These are phyloP conservation scores for Xanthoparmelia taractica DNA, from an alignment of 495 filamentous ascomycete genomes.

Conservation along the genomic window DNA sequence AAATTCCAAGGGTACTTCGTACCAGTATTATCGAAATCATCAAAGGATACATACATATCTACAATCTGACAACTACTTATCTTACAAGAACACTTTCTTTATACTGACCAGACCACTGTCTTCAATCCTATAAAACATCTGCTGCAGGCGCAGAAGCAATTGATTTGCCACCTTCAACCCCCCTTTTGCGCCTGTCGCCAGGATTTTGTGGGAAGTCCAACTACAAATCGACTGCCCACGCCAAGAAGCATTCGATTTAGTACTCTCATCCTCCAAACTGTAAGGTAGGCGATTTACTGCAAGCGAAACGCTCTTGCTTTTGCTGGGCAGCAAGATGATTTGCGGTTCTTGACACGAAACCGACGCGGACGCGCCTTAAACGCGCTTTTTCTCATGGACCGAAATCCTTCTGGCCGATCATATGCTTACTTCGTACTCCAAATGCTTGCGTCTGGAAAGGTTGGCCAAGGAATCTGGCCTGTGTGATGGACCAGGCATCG, in stretches of 20 bases:
- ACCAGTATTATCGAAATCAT: too few species aligned
- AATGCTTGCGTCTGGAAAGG: too few species aligned
- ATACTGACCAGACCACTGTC: too few species aligned
- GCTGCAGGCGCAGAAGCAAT: neutral
- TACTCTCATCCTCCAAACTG: neutral
- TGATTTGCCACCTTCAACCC: neutral
- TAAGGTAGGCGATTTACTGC: neutral
- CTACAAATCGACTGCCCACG: neutral
- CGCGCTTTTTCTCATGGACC: slow-evolving; percentile 9
- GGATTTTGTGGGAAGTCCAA: neutral
- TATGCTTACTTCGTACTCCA: too few species aligned
- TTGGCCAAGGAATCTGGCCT: too few species aligned
- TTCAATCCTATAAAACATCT: neutral
- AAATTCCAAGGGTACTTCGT: too few species aligned
- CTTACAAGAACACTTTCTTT: too few species aligned
- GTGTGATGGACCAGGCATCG: neutral
- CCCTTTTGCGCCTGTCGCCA: neutral
- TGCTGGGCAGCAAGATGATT: neutral
- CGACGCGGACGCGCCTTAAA: neutral
- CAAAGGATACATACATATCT: too few species aligned
- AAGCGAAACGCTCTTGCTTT: neutral
- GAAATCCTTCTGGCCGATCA: neutral
- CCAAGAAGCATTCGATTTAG: neutral
- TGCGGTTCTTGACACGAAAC: slow-evolving; percentile 9
- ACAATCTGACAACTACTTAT: too few species aligned